phyloP scores from a whole-genome alignment of 139 green algal species.

The Micractinium conductrix region DNA sequence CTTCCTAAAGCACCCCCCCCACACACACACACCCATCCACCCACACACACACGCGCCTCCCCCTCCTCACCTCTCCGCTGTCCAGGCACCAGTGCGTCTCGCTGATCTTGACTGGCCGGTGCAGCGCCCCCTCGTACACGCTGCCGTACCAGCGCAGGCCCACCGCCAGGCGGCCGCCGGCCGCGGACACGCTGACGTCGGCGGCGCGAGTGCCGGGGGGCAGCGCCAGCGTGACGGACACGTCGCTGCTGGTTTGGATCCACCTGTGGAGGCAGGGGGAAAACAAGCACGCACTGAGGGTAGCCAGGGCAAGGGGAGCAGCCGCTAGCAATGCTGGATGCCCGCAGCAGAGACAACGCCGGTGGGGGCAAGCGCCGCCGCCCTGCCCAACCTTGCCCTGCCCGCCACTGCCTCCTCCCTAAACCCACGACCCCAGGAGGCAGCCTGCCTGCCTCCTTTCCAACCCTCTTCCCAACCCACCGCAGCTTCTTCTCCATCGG shows the following conservation, averaged over 20 bases:
- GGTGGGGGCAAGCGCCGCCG: no score
- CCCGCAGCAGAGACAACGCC: no score
- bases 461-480: neutral
- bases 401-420: no score
- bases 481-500: slow-evolving; percentile 8
- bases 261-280: neutral
- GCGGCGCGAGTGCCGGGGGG: slow-evolving; percentile 29
- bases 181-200: slow-evolving; percentile 24
- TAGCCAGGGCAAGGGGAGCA: no score
- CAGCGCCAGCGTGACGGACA: slow-evolving; percentile 18
- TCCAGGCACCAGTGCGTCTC: slow-evolving; percentile 74
- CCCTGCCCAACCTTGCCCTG: no score
- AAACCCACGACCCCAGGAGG: no score
- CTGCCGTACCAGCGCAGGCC: slow-evolving; percentile 67
- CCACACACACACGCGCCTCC: neutral
- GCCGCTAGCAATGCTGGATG: no score
- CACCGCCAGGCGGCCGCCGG: slow-evolving; percentile 46
- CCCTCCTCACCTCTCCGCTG: slow-evolving; percentile 40
- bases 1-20: neutral
- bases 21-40: neutral
- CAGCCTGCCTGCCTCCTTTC: no score
- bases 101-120: slow-evolving; percentile 36
- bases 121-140: slow-evolving; percentile 65
- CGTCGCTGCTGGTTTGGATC: slow-evolving; percentile 35
- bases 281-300: neutral